Evolutionary conservation across 768 basidiomycete genomes (phyloP).

Genomic region (Mycena epipterygia): DNA sequence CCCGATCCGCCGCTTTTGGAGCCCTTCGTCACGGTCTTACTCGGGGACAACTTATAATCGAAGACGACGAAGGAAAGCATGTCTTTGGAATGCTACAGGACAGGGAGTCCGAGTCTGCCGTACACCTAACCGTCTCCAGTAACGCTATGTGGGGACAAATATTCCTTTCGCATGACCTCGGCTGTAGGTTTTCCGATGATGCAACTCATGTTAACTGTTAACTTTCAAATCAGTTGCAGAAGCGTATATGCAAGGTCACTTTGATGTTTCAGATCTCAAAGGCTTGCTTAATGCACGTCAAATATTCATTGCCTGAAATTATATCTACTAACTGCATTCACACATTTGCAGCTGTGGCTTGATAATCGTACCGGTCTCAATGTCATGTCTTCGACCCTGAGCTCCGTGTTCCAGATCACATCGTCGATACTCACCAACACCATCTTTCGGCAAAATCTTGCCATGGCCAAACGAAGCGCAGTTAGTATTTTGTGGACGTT

Average conservation of each 20-base stretch:
- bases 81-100: too few species aligned
- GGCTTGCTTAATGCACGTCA: conserved; percentile 74
- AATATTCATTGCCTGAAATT: too few species aligned
- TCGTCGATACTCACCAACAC: conserved; percentile 76
- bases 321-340: conserved; percentile 39
- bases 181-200: too few species aligned
- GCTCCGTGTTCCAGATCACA: conserved; percentile 64
- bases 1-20: too few species aligned
- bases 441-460: conserved; percentile 79
- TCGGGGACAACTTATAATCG: too few species aligned
- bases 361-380: conserved; percentile 73
- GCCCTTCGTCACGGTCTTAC: too few species aligned
- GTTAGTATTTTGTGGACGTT: conserved; percentile 95
- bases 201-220: too few species aligned
- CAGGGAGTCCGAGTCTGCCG: too few species aligned
- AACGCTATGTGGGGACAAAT: too few species aligned
- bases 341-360: conserved; percentile 67
- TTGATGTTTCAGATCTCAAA: conserved; percentile 71
- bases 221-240: conserved; percentile 84
- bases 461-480: conserved; percentile 85
- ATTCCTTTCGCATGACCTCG: too few species aligned
- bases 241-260: conserved; percentile 80
- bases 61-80: too few species aligned
- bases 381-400: conserved; percentile 72
- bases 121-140: too few species aligned